Conservation (phyloP, 805 yeast genomes). For the Candida awuae region DNA sequence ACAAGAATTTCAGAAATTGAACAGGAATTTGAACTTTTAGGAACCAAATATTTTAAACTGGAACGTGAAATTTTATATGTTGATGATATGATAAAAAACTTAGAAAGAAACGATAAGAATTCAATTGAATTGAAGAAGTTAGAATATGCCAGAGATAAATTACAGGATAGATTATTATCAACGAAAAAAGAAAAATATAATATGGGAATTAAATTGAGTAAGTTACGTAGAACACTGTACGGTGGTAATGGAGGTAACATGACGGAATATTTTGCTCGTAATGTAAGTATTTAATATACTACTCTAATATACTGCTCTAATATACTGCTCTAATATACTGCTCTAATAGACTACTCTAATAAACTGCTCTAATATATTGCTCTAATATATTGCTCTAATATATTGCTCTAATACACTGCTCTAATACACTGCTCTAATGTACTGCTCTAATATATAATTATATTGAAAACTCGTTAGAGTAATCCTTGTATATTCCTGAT, state of each 20-base stretch:
- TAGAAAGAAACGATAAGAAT: slow-evolving; percentile 4
- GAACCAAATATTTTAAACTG: slow-evolving; percentile 21
- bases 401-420: too few relatives aligned
- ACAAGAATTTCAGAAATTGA: slow-evolving; percentile 16
- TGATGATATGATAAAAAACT: slow-evolving; percentile 16
- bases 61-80: slow-evolving; percentile 26
- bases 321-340: too few relatives aligned
- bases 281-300: slow-evolving; percentile 29
- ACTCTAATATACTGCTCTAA: too few relatives aligned
- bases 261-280: slow-evolving; percentile 52
- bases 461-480: too few relatives aligned
- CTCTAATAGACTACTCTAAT: too few relatives aligned
- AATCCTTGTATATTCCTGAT: too few relatives aligned
- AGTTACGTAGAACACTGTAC: slow-evolving; percentile 21
- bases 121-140: slow-evolving; percentile 23
- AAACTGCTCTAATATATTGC: too few relatives aligned
- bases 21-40: slow-evolving; percentile 14
- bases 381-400: too few relatives aligned
- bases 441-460: too few relatives aligned
- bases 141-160: slow-evolving; percentile 22
- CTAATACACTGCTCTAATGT: too few relatives aligned
- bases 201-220: slow-evolving; percentile 24
- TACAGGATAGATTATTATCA: slow-evolving; percentile 23
- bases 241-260: slow-evolving; percentile 29
- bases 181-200: slow-evolving; percentile 25